phyloP scores from a whole-genome alignment of 331 rosid genomes.

The Pyracantha coccinea region DNA sequence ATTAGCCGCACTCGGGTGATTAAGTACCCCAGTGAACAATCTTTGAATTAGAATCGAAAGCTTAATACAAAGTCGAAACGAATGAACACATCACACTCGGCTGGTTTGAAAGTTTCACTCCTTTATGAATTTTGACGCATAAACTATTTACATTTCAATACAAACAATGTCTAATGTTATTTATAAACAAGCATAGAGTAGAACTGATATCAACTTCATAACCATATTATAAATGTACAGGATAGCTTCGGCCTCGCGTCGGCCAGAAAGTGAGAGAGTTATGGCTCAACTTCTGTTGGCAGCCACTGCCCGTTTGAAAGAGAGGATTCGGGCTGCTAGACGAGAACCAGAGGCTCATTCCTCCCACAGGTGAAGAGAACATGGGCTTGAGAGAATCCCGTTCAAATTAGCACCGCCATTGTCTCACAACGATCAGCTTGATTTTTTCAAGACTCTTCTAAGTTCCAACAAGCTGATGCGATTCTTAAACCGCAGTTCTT shows the following conservation, averaged over 20 bases:
- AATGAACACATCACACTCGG: background rate
- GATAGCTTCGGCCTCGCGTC: background rate
- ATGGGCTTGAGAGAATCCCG: background rate
- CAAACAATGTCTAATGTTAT: background rate
- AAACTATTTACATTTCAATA: background rate
- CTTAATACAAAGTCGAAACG: background rate
- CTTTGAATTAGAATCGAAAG: background rate
- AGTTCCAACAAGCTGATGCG: background rate
- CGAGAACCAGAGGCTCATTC: background rate
- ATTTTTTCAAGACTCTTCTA: background rate
- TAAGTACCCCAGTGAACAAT: background rate
- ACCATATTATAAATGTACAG: background rate
- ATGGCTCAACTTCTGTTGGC: background rate
- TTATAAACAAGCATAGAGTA: background rate
- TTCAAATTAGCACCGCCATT: background rate
- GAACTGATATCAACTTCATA: background rate
- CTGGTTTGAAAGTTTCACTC: background rate
- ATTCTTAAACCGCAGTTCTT: too few species aligned
- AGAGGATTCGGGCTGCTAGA: background rate
- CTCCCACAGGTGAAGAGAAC: background rate
- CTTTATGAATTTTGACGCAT: background rate
- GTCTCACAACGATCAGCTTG: background rate
- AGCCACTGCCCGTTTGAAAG: background rate
- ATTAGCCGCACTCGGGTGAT: background rate
- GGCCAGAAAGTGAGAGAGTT: background rate